phyloP scores from a whole-genome alignment of 768 basidiomycete species.

The Heimioporus sp. region DNA sequence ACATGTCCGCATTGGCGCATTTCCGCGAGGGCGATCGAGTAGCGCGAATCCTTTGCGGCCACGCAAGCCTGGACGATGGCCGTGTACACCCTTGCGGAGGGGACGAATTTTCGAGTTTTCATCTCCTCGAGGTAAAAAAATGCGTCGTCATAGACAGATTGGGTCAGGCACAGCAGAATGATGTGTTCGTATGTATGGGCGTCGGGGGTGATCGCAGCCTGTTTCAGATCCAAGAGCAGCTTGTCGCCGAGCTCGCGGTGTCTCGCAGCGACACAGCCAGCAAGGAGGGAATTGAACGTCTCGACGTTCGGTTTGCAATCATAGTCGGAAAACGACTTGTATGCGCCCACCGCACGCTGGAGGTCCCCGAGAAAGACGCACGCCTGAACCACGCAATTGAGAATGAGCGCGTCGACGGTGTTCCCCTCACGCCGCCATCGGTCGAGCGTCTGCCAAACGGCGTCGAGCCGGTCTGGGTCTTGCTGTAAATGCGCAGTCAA shows the following conservation, averaged over 20 bases:
- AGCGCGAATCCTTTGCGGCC: constrained; percentile 55
- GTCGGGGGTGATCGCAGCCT: constrained; percentile 53
- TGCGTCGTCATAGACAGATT: constrained; percentile 76
- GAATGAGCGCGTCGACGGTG: constrained; percentile 51
- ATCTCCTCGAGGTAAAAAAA: constrained; percentile 89
- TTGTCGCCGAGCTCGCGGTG: constrained; percentile 70
- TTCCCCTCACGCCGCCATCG: constrained; percentile 53
- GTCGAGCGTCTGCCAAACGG: constrained; percentile 62
- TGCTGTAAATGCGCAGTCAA: constrained; percentile 48
- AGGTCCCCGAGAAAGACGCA: constrained; percentile 61
- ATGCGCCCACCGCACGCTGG: constrained; percentile 75
- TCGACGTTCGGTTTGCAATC: constrained; percentile 54
- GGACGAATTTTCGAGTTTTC: constrained; percentile 62
- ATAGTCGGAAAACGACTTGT: constrained; percentile 59
- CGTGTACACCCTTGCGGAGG: constrained; percentile 55
- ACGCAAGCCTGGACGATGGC: constrained; percentile 60
- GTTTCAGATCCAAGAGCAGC: constrained; percentile 65
- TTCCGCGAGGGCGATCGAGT: constrained; percentile 65
- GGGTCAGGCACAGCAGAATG: constrained; percentile 68
- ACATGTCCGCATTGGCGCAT: constrained; percentile 61
- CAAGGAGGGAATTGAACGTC: constrained; percentile 69
- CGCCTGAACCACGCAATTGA: constrained; percentile 69
- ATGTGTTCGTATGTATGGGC: constrained; percentile 62
- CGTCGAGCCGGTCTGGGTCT: constrained; percentile 56
- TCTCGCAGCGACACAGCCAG: constrained; percentile 55